phyloP scores from a whole-genome alignment of 768 basidiomycete species.

The Solioccasus polychromus region DNA sequence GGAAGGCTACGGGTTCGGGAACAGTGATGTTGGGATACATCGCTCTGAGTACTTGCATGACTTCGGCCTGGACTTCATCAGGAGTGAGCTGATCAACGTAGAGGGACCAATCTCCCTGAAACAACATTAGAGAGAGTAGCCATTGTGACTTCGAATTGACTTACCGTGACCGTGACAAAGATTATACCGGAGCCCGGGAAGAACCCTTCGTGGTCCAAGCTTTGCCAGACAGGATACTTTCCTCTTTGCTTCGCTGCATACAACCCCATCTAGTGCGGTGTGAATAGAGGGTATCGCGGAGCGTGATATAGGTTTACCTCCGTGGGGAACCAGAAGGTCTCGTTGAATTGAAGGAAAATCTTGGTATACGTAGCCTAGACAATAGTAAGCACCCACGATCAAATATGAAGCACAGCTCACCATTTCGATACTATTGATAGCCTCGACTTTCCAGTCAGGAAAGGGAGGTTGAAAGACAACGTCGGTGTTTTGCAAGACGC shows the following conservation, averaged over 20 bases:
- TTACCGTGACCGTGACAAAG: slow-evolving; percentile 28
- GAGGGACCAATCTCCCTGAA: slow-evolving; percentile 57
- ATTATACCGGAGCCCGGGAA: slow-evolving; percentile 57
- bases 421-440: slow-evolving; percentile 62
- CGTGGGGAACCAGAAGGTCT: slow-evolving; percentile 58
- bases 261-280: slow-evolving; percentile 35
- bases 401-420: slow-evolving; percentile 24
- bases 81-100: slow-evolving; percentile 55
- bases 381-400: not conserved
- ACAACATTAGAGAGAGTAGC: not conserved
- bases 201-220: slow-evolving; percentile 54
- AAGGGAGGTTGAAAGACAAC: slow-evolving; percentile 53
- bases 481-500: slow-evolving; percentile 65
- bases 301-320: slow-evolving; percentile 25
- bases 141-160: not conserved
- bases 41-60: slow-evolving; percentile 50
- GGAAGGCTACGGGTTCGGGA: slow-evolving; percentile 55
- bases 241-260: slow-evolving; percentile 60
- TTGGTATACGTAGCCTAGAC: slow-evolving; percentile 59
- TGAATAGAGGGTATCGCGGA: not conserved
- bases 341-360: slow-evolving; percentile 61
- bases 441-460: slow-evolving; percentile 63
- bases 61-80: slow-evolving; percentile 46
- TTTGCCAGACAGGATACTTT: slow-evolving; percentile 67
- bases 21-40: slow-evolving; percentile 59